These are phyloP conservation scores for Coemansia sp. DNA, from an alignment of 192 early-diverging fungal genomes.

Conservation along the genomic window DNA sequence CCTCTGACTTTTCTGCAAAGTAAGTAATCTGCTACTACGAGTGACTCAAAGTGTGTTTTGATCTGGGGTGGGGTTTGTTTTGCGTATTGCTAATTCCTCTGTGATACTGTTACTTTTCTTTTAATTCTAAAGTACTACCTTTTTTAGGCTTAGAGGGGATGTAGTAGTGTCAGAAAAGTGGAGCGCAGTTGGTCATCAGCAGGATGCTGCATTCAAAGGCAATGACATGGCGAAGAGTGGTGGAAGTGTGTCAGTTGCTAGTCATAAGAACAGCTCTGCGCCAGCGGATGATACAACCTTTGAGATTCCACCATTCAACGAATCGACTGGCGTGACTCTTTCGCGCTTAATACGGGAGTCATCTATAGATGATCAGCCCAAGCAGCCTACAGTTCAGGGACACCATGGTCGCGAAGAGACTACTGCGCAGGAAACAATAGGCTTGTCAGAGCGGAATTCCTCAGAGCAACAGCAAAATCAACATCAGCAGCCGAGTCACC, in stretches of 20 bases:
- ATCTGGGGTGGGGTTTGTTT: not conserved
- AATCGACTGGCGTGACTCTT: conserved; percentile 17
- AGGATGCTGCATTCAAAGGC: not conserved
- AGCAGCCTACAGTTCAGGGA: not conserved
- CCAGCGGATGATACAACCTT: conserved; percentile 22
- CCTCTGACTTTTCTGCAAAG: conserved; percentile 32
- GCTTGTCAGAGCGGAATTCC: not conserved
- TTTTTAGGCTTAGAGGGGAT: conserved; percentile 38
- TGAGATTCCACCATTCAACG: conserved; percentile 27
- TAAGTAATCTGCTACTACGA: conserved; percentile 13
- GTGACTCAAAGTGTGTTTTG: not conserved
- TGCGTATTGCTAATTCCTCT: not conserved
- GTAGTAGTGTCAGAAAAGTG: conserved; percentile 35
- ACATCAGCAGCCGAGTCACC: not conserved
- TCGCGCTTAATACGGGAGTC: conserved; percentile 23
- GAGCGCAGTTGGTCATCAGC: conserved; percentile 30
- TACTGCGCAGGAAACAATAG: not conserved
- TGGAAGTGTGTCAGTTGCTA: not conserved
- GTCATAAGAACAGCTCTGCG: not conserved
- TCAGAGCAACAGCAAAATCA: not conserved
- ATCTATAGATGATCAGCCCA: conserved; percentile 15
- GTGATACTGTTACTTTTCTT: not conserved
- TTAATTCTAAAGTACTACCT: not conserved
- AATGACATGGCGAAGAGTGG: not conserved
- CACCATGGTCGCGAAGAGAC: conserved; percentile 6